phyloP scores from a whole-genome alignment of 805 yeast species.

The Lipomyces sp. region DNA sequence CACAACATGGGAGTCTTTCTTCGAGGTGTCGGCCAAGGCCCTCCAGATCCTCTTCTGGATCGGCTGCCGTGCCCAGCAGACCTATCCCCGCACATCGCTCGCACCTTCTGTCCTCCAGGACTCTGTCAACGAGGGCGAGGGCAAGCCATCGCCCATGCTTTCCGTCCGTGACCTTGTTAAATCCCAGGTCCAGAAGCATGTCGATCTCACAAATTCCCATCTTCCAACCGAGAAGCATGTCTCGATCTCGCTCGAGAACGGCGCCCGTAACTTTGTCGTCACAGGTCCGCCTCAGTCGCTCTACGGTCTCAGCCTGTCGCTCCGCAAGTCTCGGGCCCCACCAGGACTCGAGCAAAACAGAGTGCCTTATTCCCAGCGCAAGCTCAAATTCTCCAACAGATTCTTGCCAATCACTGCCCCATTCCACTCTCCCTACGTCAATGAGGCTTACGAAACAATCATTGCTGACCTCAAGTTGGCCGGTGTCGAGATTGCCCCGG shows the following conservation, averaged over 20 bases:
- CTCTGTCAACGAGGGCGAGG: conserved; percentile 91
- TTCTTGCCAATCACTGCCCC: conserved; percentile 96
- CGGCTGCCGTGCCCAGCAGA: conserved; percentile 88
- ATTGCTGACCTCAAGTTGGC: conserved; percentile 61
- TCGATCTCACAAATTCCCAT: conserved; percentile 88
- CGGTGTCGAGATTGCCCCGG: conserved; percentile 59
- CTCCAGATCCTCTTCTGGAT: conserved; percentile 86
- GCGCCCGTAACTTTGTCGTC: conserved; percentile 93
- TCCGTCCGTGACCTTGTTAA: conserved; percentile 85
- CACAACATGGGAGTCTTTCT: conserved; percentile 84
- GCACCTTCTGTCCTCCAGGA: conserved; percentile 94
- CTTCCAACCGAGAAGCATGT: conserved; percentile 90
- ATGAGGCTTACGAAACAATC: conserved; percentile 70
- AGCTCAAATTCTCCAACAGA: conserved; percentile 88
- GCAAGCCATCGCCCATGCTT: conserved; percentile 96
- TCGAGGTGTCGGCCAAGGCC: conserved; percentile 72
- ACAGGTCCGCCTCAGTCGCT: conserved; percentile 98
- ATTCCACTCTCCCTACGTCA: conserved; percentile 88
- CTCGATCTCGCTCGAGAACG: conserved; percentile 87
- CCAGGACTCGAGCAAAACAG: conserved; percentile 94
- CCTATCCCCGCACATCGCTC: conserved; percentile 90
- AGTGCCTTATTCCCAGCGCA: conserved; percentile 91
- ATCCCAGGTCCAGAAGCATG: conserved; percentile 76
- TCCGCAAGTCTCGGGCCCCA: conserved; percentile 93
- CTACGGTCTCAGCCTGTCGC: conserved; percentile 89